These are phyloP conservation scores for Cinchona pubescens DNA, from an alignment of 257 asterid species.

Conservation along the genomic window DNA sequence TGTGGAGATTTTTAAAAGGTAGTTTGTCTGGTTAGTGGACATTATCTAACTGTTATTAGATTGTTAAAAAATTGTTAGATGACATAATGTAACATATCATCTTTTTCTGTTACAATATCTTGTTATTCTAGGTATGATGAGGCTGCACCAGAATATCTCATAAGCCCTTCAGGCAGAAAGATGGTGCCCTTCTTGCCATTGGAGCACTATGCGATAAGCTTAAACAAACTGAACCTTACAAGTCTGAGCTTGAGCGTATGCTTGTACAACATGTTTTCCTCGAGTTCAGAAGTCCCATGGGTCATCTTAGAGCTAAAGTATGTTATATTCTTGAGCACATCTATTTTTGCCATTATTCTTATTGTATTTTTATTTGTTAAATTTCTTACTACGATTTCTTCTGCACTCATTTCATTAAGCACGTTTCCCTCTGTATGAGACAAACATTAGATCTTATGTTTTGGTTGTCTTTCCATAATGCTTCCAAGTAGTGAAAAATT, in stretches of 20 bases:
- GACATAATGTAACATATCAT: slow-evolving; percentile 2
- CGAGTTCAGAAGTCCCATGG: slow-evolving; percentile 82
- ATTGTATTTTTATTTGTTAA: not conserved
- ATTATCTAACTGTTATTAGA: too few species aligned
- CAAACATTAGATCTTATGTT: not conserved
- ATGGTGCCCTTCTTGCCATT: slow-evolving; percentile 97
- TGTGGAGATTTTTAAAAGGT: slow-evolving; percentile 91
- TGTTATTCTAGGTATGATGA: slow-evolving; percentile 60
- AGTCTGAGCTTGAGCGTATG: slow-evolving; percentile 90
- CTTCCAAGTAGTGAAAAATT: not conserved
- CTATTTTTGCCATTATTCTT: not conserved
- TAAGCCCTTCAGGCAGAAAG: slow-evolving; percentile 85
- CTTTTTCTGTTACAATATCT: not conserved
- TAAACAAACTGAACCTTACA: slow-evolving; percentile 91
- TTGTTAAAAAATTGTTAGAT: not conserved
- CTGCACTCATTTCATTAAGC: not conserved
- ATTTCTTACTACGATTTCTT: not conserved
- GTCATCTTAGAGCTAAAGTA: slow-evolving; percentile 97
- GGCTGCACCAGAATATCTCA: slow-evolving; percentile 61
- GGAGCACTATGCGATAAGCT: slow-evolving; percentile 95
- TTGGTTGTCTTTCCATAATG: not conserved
- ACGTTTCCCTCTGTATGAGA: not conserved
- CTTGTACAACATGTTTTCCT: slow-evolving; percentile 94
- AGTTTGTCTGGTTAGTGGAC: slow-evolving; percentile 2
- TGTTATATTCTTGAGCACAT: not conserved